Evolutionary conservation across 768 basidiomycete genomes (phyloP).

Genomic region (Mycena haematopus): DNA sequence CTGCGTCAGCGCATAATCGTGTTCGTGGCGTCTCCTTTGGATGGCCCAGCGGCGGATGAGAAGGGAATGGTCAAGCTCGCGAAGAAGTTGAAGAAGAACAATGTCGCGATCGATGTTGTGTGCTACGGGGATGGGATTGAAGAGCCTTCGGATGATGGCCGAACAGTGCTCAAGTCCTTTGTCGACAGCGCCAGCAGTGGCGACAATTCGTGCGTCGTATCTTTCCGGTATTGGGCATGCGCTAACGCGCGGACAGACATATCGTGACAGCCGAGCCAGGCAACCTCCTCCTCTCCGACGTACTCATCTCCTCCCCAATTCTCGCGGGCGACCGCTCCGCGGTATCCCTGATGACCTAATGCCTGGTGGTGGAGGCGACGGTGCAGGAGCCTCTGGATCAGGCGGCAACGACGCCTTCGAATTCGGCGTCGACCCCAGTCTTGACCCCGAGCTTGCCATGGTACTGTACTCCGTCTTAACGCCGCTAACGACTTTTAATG

Average conservation of each 20-base stretch:
- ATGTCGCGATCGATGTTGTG: slow-evolving; percentile 92
- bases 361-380: slow-evolving; percentile 53
- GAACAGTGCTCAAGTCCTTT: slow-evolving; percentile 75
- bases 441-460: slow-evolving; percentile 98
- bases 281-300: slow-evolving; percentile 81
- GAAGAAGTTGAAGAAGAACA: slow-evolving; percentile 99
- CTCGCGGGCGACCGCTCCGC: slow-evolving; percentile 76
- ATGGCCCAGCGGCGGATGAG: slow-evolving; percentile 72
- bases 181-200: slow-evolving; percentile 80
- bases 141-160: slow-evolving; percentile 63
- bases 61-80: slow-evolving; percentile 86
- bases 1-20: slow-evolving; percentile 95
- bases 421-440: slow-evolving; percentile 92
- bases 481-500: not conserved
- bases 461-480: slow-evolving; percentile 45
- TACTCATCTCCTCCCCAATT: slow-evolving; percentile 80
- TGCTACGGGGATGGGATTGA: slow-evolving; percentile 91
- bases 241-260: slow-evolving; percentile 59
- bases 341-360: slow-evolving; percentile 71
- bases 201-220: slow-evolving; percentile 81
- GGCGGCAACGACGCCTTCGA: slow-evolving; percentile 64
- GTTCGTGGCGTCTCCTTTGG: slow-evolving; percentile 91
- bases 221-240: not conserved
- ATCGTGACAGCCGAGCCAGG: slow-evolving; percentile 81
- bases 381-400: slow-evolving; percentile 52